These are phyloP conservation scores for Eutrema heterophyllum DNA, from an alignment of 345 rosid species.

Conservation along the genomic window DNA sequence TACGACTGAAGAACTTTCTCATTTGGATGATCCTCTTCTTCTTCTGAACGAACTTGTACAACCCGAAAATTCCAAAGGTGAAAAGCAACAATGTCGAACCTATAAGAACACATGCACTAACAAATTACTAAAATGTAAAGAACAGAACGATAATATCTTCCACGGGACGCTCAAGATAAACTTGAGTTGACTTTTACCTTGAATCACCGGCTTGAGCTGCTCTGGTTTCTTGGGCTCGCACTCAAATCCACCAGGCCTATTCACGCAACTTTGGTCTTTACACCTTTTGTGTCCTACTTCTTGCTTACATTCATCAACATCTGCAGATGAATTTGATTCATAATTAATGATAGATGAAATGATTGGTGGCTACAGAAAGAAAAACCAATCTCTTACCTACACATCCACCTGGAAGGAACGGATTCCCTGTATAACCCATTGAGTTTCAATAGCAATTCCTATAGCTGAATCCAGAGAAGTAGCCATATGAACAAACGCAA, in stretches of 20 bases:
- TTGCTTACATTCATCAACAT: conserved; percentile 18
- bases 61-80: conserved; percentile 9
- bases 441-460: conserved; percentile 15
- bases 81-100: conserved; percentile 15
- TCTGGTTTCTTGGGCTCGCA: conserved; percentile 8
- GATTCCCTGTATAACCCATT: conserved; percentile 22
- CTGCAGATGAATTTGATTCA: not conserved
- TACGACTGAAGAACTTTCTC: conserved; percentile 23
- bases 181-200: not conserved
- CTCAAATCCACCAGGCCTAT: not conserved
- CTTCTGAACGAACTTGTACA: not conserved
- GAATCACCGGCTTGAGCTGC: conserved; percentile 22
- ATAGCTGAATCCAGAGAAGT: conserved; percentile 25
- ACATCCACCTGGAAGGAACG: conserved; percentile 28
- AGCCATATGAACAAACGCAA: conserved; percentile 12
- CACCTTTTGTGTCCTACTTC: conserved; percentile 2
- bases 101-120: conserved; percentile 19
- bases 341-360: not conserved
- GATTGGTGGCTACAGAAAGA: not conserved
- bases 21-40: not conserved
- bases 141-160: not conserved
- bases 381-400: conserved; percentile 16
- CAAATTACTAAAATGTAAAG: not conserved
- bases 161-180: not conserved
- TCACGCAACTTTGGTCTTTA: conserved; percentile 12